Evolutionary conservation across 1,139 yeast species (phyloP).

Genomic region (Scheffersomyces stambukii): DNA sequence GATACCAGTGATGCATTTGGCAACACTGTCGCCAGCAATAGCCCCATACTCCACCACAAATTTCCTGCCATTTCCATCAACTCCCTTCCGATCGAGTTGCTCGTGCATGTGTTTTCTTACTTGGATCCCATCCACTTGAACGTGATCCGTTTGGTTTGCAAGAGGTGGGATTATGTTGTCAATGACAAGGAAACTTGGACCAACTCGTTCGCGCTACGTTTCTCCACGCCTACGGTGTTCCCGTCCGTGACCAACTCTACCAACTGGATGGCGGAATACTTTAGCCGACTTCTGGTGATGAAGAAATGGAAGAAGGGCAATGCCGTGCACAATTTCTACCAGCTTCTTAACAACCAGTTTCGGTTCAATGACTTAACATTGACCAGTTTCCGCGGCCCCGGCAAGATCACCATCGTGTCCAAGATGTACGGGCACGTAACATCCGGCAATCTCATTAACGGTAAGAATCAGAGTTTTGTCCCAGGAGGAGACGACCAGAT

Average conservation of each 20-base stretch:
- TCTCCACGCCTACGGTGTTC: slow-evolving; percentile 50
- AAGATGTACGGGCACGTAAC: slow-evolving; percentile 32
- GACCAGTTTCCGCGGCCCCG: slow-evolving; percentile 33
- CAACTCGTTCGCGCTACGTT: slow-evolving; percentile 46
- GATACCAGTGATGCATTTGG: slow-evolving; percentile 16
- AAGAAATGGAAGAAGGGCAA: slow-evolving; percentile 53
- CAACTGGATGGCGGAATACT: slow-evolving; percentile 56
- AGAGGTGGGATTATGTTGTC: slow-evolving; percentile 46
- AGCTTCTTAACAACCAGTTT: slow-evolving; percentile 24
- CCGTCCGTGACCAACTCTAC: slow-evolving; percentile 53
- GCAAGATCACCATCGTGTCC: slow-evolving; percentile 33
- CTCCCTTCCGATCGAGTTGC: slow-evolving; percentile 55
- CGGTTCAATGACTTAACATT: slow-evolving; percentile 24
- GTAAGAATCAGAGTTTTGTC: slow-evolving; percentile 36
- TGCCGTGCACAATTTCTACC: slow-evolving; percentile 27
- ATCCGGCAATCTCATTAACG: slow-evolving; percentile 36
- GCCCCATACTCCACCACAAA: background rate
- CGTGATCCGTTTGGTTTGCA: slow-evolving; percentile 50
- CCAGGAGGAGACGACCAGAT: slow-evolving; percentile 29
- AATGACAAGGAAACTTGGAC: slow-evolving; percentile 62
- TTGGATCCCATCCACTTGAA: slow-evolving; percentile 54
- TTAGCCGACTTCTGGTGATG: slow-evolving; percentile 38
- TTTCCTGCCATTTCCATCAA: slow-evolving; percentile 15
- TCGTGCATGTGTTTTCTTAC: slow-evolving; percentile 51
- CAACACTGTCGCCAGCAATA: slow-evolving; percentile 11